phyloP scores from a whole-genome alignment of 2,329 filamentous ascomycete genomes.

The Calonectria pseudoreteaudii region DNA sequence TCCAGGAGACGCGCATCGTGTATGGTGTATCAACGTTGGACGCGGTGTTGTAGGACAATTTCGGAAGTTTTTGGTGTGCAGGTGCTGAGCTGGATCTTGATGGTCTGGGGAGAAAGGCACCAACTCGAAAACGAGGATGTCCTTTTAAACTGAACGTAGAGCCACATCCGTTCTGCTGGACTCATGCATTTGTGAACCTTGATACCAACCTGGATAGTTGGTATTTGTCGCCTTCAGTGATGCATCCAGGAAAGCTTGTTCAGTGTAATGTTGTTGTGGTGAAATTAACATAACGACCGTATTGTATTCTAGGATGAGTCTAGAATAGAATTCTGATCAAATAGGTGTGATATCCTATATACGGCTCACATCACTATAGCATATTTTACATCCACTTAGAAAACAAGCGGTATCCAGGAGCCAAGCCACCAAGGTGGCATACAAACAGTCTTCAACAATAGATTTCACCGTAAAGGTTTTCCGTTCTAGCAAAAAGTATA shows the following conservation, averaged over 20 bases:
- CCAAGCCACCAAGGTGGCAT: too few relatives aligned
- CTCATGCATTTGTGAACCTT: not conserved
- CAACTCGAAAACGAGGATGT: not conserved
- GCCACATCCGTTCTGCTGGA: not conserved
- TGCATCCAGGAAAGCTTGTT: not conserved
- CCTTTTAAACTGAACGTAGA: not conserved
- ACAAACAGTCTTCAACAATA: too few relatives aligned
- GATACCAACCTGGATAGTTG: not conserved
- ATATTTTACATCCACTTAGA: too few relatives aligned
- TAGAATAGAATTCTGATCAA: not conserved
- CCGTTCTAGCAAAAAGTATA: too few relatives aligned
- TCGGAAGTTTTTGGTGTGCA: not conserved
- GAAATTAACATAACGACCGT: too few relatives aligned
- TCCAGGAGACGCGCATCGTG: constrained; percentile 40
- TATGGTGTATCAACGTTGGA: not conserved
- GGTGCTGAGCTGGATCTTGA: not conserved
- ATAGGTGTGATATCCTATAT: too few relatives aligned
- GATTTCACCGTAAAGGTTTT: too few relatives aligned
- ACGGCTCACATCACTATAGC: too few relatives aligned
- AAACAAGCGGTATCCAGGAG: too few relatives aligned
- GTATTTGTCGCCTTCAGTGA: not conserved
- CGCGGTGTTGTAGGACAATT: not conserved
- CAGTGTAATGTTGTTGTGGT: not conserved
- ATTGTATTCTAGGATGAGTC: not conserved
- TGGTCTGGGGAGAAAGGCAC: not conserved